Evolutionary conservation across 179 eudicot genomes (phyloP).

Genomic region (Silene noctiflora): DNA sequence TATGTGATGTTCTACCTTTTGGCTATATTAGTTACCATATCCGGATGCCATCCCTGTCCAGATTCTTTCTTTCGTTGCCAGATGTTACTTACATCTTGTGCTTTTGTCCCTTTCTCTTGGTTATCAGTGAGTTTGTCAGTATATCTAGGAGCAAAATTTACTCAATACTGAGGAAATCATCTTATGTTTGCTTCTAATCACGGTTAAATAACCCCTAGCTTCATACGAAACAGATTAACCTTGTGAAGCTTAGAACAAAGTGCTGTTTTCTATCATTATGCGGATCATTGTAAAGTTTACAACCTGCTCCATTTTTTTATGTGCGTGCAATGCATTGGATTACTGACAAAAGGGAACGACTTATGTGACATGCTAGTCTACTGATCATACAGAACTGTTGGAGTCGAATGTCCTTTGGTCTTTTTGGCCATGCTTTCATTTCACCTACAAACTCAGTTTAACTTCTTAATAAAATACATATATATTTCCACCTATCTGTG

Average conservation of each 20-base stretch:
- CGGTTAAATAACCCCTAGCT: not conserved
- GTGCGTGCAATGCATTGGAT: not conserved
- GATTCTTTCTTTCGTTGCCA: slow-evolving; percentile 12
- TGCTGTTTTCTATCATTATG: not conserved
- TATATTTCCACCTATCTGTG: not conserved
- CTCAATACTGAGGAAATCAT: not conserved
- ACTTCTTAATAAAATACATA: not conserved
- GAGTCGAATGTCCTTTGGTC: not conserved
- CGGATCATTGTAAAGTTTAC: not conserved
- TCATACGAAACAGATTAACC: not conserved
- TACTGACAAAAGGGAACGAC: not conserved
- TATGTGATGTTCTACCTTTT: slow-evolving; percentile 14
- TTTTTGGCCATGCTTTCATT: not conserved
- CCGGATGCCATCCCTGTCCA: slow-evolving; percentile 7
- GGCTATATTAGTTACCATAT: slow-evolving; percentile 18
- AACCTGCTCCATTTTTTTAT: not conserved
- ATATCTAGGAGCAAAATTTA: slow-evolving; percentile 6
- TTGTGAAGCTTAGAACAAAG: not conserved
- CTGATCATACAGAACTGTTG: not conserved
- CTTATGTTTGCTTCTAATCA: not conserved
- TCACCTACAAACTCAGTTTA: not conserved
- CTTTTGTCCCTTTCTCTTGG: slow-evolving; percentile 5
- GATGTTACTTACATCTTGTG: slow-evolving; percentile 23
- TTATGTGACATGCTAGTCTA: not conserved
- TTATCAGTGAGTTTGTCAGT: slow-evolving; percentile 14